Evolutionary conservation across 495 filamentous ascomycete genomes (phyloP), one percentile per base, ranked within the genome.

Genomic region (Aspergillus cristatus): DNA sequence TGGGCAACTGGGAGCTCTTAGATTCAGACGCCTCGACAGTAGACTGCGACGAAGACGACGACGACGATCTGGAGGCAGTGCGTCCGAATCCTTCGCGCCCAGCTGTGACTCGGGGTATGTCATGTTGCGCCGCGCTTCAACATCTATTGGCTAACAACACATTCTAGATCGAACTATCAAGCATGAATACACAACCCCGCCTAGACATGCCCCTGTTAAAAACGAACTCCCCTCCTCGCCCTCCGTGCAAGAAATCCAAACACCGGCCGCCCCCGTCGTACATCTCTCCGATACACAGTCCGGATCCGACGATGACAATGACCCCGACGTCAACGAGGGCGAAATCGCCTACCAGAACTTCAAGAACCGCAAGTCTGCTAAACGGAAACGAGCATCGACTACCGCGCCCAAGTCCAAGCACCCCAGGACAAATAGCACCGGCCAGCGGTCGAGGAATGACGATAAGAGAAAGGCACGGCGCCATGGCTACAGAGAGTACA

Each of bases 331-430:
- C 36, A 68, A 68, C 18, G 63, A 68, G 41, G 61, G 65, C 35
- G 65, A 71, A 41, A 66, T 66, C 8, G 70, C 66, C 7, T 82
- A 81, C 52, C 43, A 72, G 28, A 58, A 62, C 28, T 81, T 79
- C 57, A 79, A 79, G 41, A 68, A 70, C 18, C 68, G 76, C 32
- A 79, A 77, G 37, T 56, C 63, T 2, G 46, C 62, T 18, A 72
- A 79, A 52, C 63, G 76, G 30, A 79, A 72, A 43, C 62, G 64
- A 28, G 63, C 50, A 3, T 62, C 66, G 6, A 67, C 70, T 6
- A 71, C 61, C 32, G 69, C 62, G 11, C 57, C 62, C 20, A 72
- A 70, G 25, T 56, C 54, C 3, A 78, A 70, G 3, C 46, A 53
- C 37, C 57, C 50, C 38, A 45, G 53, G 36, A 41, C 30, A 17